Percentiles rank a stretch among this genome's conserved stretches.
Evolutionary conservation across 108 stramenopile species (phyloP).

Genomic region (Skeletonema costatum): DNA sequence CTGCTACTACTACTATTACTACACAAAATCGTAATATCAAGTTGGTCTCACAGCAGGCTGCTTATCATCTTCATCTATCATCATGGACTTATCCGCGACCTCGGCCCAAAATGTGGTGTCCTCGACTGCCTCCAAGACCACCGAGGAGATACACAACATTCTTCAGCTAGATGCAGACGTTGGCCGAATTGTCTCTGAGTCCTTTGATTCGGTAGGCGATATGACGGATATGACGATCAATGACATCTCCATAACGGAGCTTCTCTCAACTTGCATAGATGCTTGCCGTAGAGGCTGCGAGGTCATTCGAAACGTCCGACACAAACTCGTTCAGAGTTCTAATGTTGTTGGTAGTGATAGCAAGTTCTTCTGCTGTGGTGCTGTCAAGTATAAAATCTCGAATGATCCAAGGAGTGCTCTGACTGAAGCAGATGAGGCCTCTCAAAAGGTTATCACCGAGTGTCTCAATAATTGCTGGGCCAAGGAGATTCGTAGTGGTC

Average conservation of each 20-base stretch:
- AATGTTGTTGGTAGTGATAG: slow-evolving; percentile 4
- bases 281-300: slow-evolving; percentile 69
- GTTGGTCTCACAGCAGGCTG: neutral
- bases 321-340: slow-evolving; percentile 6
- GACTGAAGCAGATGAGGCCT: slow-evolving; percentile 53
- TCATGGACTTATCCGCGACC: neutral
- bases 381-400: slow-evolving; percentile 36
- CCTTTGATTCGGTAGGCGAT: neutral
- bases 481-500: slow-evolving; percentile 18
- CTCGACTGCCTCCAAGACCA: neutral
- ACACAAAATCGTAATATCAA: no score
- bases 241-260: slow-evolving; percentile 49
- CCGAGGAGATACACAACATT: neutral
- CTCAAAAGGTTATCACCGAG: slow-evolving; percentile 38
- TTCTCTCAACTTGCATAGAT: slow-evolving; percentile 70
- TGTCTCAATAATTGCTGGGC: slow-evolving; percentile 36
- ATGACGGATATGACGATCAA: slow-evolving; percentile 11
- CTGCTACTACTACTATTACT: no score
- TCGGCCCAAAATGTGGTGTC: neutral
- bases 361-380: slow-evolving; percentile 1
- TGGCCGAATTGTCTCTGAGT: neutral
- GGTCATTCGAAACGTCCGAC: slow-evolving; percentile 56
- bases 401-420: slow-evolving; percentile 54
- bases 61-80: neutral
- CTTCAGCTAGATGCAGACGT: neutral